phyloP scores from a whole-genome alignment of 176 grass and related monocot genomes.

The Rhynchospora breviuscula region DNA sequence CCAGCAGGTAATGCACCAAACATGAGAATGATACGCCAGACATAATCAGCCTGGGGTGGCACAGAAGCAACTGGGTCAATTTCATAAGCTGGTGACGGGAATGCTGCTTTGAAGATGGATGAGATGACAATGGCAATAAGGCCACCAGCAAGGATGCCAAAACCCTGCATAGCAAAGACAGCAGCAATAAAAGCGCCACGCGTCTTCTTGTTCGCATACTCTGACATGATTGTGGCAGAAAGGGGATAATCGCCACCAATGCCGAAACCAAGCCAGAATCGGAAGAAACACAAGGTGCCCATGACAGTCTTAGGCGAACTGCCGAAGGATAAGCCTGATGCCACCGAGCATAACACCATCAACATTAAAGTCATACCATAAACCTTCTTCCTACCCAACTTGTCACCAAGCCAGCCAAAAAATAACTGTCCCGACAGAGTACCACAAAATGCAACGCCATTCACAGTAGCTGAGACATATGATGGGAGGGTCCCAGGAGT shows the following conservation, averaged over 20 bases:
- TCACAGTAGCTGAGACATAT: slow-evolving; percentile 51
- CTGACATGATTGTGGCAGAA: slow-evolving; percentile 89
- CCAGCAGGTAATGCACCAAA: slow-evolving; percentile 51
- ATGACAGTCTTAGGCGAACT: slow-evolving; percentile 39
- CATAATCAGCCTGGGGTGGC: slow-evolving; percentile 42
- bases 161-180: slow-evolving; percentile 55
- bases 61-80: slow-evolving; percentile 38
- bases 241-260: slow-evolving; percentile 89
- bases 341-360: slow-evolving; percentile 71
- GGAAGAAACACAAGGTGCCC: slow-evolving; percentile 84
- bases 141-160: slow-evolving; percentile 64
- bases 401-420: slow-evolving; percentile 93
- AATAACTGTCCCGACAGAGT: slow-evolving; percentile 70
- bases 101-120: slow-evolving; percentile 29
- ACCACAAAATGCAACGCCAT: slow-evolving; percentile 58
- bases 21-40: slow-evolving; percentile 68
- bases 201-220: slow-evolving; percentile 86
- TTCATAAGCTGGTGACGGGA: slow-evolving; percentile 36
- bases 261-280: slow-evolving; percentile 92
- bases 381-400: slow-evolving; percentile 73
- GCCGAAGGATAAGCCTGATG: slow-evolving; percentile 58
- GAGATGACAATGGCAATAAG: slow-evolving; percentile 54
- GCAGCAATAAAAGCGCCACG: slow-evolving; percentile 43
- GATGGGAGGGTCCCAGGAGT: slow-evolving; percentile 44
- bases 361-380: slow-evolving; percentile 83